Evolutionary conservation across 2,329 filamentous ascomycete genomes (phyloP), one percentile per base, ranked within the genome.

Genomic region (Penicillium sp.): DNA sequence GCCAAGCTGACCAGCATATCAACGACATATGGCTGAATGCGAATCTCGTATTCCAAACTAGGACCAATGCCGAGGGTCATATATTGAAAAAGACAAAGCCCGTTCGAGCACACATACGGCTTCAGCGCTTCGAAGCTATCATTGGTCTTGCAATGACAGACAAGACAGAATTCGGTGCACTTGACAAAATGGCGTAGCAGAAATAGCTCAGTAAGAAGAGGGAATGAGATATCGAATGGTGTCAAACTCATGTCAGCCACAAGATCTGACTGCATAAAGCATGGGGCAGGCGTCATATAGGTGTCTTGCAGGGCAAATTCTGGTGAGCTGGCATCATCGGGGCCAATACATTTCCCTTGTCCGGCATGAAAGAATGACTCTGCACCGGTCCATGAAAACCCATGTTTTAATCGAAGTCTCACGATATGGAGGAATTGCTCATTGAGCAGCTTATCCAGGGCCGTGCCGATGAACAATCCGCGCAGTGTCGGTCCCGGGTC

Each of bases 1-100:
- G 92, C 93, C 71, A 97, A 91, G 74, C 87, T 93, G 51, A 96
- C 78, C 0, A 97, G 83, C 1, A 97, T 81, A 71, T 97, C 93
- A 13, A 96, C 90, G 0, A 96, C 92, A 58, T 88, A 86, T 1
- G 92, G 91, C 71, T 93, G 90, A 13, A 86, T 85, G 28, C 90
- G 71, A 25, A 97, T 90, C 71, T 97, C 92, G 71, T 93, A 87
- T 73, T 97, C 93, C 58, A 96, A 87, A 68, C 87, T 92, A 1
- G 91, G 90, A 0, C 93, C 93, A 70, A 97, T 89, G 0, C 92
- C 92, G n/a, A 96, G 81, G 16, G 85, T 83, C 83, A 96, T 90
- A 77, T 95, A 96, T 71, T 97, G 93, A 70, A 91, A 96, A 4
- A 96, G 80, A 70, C 93, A 97, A 3, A 97, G 81, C 1, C 83